phyloP scores from a whole-genome alignment of 1,284 basidiomycete species.

The Thelephora terrestris region DNA sequence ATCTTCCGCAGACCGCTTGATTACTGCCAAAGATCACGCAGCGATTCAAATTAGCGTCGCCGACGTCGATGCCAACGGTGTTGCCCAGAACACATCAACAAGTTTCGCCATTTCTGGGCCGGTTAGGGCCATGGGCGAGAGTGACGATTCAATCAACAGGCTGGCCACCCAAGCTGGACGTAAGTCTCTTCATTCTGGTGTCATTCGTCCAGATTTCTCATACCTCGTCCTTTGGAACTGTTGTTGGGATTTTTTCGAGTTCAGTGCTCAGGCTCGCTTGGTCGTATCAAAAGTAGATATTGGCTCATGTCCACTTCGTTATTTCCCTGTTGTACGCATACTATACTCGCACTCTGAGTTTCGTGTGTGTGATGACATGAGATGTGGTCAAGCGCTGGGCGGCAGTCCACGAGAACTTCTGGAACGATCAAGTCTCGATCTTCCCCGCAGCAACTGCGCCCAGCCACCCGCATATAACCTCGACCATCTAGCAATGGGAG shows the following conservation, averaged over 20 bases:
- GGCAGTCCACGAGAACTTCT: too few relatives aligned
- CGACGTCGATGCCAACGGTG: constrained; percentile 92
- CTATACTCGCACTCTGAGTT: too few relatives aligned
- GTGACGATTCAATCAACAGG: constrained; percentile 95
- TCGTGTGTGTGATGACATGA: too few relatives aligned
- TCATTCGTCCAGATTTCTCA: neutral
- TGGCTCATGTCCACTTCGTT: neutral
- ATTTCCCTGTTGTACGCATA: constrained; percentile 4
- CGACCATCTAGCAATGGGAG: constrained; percentile 16
- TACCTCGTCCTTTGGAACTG: constrained; percentile 1
- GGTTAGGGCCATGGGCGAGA: constrained; percentile 92
- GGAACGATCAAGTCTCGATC: too few relatives aligned
- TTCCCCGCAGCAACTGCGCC: too few relatives aligned
- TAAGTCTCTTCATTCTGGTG: constrained; percentile 40
- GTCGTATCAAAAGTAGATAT: constrained; percentile 62
- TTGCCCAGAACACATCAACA: constrained; percentile 79
- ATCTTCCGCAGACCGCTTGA: constrained; percentile 68
- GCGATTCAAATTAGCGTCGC: constrained; percentile 94
- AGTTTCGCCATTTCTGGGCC: constrained; percentile 93
- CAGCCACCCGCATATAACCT: too few relatives aligned
- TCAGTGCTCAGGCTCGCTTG: constrained; percentile 68
- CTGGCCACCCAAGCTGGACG: constrained; percentile 92
- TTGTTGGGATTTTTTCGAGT: constrained; percentile 2
- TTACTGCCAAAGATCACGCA: constrained; percentile 98
- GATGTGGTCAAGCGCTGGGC: too few relatives aligned